Evolutionary conservation across 768 basidiomycete genomes (phyloP).

Genomic region (Mycena leptocephala): DNA sequence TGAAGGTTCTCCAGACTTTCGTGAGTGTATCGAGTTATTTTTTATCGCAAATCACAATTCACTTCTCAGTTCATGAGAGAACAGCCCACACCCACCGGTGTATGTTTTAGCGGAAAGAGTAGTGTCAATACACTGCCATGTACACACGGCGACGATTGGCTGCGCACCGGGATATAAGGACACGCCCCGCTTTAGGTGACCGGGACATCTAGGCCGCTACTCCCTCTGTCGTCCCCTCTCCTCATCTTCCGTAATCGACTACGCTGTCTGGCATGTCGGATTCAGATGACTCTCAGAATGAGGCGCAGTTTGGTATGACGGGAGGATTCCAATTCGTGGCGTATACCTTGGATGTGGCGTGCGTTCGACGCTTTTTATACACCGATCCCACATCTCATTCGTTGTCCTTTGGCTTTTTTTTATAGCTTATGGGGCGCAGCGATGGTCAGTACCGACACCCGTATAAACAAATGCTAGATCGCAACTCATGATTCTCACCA

Average conservation of each 20-base stretch:
- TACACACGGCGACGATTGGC: neutral
- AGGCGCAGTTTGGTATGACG: neutral
- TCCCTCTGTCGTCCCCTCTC: neutral
- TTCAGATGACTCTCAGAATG: neutral
- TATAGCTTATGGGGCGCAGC: neutral
- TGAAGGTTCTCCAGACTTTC: neutral
- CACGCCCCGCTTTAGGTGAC: no score
- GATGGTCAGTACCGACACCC: neutral
- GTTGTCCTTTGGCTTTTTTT: neutral
- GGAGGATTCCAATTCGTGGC: neutral
- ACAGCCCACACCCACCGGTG: neutral
- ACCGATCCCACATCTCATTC: neutral
- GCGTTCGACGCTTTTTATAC: neutral
- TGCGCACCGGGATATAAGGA: neutral
- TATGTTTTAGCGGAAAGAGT: neutral
- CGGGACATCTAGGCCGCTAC: neutral
- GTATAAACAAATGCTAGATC: neutral
- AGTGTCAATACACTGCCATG: neutral
- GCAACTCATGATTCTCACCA: neutral
- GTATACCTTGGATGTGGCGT: neutral
- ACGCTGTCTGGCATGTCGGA: neutral
- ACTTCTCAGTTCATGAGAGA: neutral
- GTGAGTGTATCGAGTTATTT: neutral
- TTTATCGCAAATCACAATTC: neutral
- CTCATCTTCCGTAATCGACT: neutral